Percentiles rank a stretch among this genome's conserved stretches.
phyloP scores from a whole-genome alignment of 2,329 filamentous ascomycete species.

The Fusarium nematophilum region DNA sequence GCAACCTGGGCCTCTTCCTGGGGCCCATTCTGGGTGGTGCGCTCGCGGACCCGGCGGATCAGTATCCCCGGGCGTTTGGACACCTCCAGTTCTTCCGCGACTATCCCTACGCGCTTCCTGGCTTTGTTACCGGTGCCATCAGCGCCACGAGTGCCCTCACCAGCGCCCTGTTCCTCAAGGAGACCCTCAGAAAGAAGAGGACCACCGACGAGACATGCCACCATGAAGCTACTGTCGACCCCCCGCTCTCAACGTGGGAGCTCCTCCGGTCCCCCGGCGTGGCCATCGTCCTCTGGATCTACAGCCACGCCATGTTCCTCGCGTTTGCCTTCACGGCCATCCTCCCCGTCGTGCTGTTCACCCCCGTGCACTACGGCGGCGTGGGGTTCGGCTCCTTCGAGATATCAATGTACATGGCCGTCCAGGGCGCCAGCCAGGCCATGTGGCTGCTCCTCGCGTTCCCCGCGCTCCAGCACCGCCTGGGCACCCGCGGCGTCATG shows the following conservation, averaged over 20 bases:
- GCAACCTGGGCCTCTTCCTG: slow-evolving; percentile 79
- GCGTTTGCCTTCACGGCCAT: slow-evolving; percentile 79
- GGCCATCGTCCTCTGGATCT: slow-evolving; percentile 71
- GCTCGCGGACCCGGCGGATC: slow-evolving; percentile 73
- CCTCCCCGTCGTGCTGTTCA: slow-evolving; percentile 76
- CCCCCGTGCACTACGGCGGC: slow-evolving; percentile 70
- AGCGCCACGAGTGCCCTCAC: slow-evolving; percentile 64
- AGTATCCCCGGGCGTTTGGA: slow-evolving; percentile 69
- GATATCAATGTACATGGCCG: slow-evolving; percentile 74
- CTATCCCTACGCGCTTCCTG: slow-evolving; percentile 67
- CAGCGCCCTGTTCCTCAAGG: slow-evolving; percentile 68
- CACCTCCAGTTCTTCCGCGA: slow-evolving; percentile 56
- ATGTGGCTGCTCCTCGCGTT: slow-evolving; percentile 78
- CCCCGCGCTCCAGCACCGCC: slow-evolving; percentile 71
- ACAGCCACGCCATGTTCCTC: slow-evolving; percentile 74
- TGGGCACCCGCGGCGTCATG: slow-evolving; percentile 75
- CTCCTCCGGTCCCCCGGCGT: slow-evolving; percentile 75
- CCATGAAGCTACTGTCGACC: slow-evolving; percentile 1
- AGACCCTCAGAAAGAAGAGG: slow-evolving; percentile 62
- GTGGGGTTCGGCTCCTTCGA: slow-evolving; percentile 69
- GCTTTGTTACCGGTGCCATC: slow-evolving; percentile 66
- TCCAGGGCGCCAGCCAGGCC: slow-evolving; percentile 74
- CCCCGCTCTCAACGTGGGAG: slow-evolving; percentile 40
- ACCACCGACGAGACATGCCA: slow-evolving; percentile 1
- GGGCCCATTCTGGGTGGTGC: slow-evolving; percentile 77